A percentile compares a stretch with the other conserved stretches of the same genome.
Conservation (phyloP, 345 rosid species). For the Hirschfeldia incana region DNA sequence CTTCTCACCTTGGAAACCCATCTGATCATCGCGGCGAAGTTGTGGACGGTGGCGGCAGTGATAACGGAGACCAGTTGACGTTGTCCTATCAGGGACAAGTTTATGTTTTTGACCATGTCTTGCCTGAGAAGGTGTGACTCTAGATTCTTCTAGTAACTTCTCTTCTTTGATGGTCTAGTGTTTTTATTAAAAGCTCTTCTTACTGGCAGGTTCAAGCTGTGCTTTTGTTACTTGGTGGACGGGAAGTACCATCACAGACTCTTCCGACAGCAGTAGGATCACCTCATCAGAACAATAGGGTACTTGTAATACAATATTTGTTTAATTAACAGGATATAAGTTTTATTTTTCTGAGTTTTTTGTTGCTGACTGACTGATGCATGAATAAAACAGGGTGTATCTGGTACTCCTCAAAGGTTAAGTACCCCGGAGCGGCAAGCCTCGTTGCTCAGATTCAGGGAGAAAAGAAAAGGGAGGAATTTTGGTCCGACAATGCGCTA, state of each 20-base stretch:
- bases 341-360: constrained; percentile 3
- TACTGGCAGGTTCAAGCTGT: constrained; percentile 62
- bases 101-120: constrained; percentile 67
- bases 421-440: constrained; percentile 59
- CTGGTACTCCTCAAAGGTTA: constrained; percentile 55
- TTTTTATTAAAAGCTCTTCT: no score
- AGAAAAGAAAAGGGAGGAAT: constrained; percentile 60
- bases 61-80: constrained; percentile 60
- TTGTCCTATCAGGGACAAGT: constrained; percentile 78
- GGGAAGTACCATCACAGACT: constrained; percentile 57
- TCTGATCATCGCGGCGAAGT: constrained; percentile 46
- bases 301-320: constrained; percentile 28
- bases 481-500: constrained; percentile 66
- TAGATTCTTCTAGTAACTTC: neutral
- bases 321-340: neutral
- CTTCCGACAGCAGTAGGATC: constrained; percentile 38
- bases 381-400: constrained; percentile 44
- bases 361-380: constrained; percentile 35
- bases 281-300: constrained; percentile 47
- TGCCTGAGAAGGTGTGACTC: constrained; percentile 68
- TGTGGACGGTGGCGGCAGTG: constrained; percentile 39
- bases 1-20: constrained; percentile 54
- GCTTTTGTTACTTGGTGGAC: constrained; percentile 59
- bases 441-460: constrained; percentile 59
- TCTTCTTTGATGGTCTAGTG: neutral